Evolutionary conservation across 2,329 filamentous ascomycete species (phyloP), one percentile per base, ranked within the genome.

Genomic region (Stagonosporopsis chrysanthemi): DNA sequence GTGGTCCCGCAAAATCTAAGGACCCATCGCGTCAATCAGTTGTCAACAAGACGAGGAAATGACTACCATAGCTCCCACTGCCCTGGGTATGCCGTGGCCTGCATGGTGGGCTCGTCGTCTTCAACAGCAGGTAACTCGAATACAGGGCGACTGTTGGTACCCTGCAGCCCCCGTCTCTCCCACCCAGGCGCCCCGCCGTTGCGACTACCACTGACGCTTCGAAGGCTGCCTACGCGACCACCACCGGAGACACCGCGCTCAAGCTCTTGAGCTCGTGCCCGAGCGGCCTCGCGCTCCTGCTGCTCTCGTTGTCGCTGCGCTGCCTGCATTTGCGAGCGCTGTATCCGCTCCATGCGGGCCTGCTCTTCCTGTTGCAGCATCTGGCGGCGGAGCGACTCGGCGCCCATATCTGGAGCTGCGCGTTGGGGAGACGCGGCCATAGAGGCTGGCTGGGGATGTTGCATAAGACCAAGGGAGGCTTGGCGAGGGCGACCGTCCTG

Each of bases 21-120:
- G 28, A 31, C 5, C 11, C 28, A 11, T 11, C 5, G 11, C 24
- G 15, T 14, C 31, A 33, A 33, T 33, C 39, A 75, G 33, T 76
- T 73, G 31, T 74, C 76, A 33, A 72, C 74, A 64, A 72, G 11
- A 31, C 11, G 28, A 31, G 7, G 4, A 26, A 9, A 6, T 31
- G 28, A 12, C 28, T 31, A 31, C 28, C 28, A 31, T 31, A 31
- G 28, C 28, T 31, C 28, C 28, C 28, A 31, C 28, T 89, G 86
- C 0, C 88, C 88, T 0, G 88, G 88, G 72, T 90, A 90, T 69
- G 84, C 87, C 12, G 86, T 88, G 6, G 87, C 87, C 44, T 80
- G 83, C 88, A 90, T 90, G 56, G 81, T 78, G 12, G 83, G 82
- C 68, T 78, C 71, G 14, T 81, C 79, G n/a, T 81, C 78, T 29